Conservation (phyloP, 1,284 basidiomycete genomes). For the Rhodofomes roseus region DNA sequence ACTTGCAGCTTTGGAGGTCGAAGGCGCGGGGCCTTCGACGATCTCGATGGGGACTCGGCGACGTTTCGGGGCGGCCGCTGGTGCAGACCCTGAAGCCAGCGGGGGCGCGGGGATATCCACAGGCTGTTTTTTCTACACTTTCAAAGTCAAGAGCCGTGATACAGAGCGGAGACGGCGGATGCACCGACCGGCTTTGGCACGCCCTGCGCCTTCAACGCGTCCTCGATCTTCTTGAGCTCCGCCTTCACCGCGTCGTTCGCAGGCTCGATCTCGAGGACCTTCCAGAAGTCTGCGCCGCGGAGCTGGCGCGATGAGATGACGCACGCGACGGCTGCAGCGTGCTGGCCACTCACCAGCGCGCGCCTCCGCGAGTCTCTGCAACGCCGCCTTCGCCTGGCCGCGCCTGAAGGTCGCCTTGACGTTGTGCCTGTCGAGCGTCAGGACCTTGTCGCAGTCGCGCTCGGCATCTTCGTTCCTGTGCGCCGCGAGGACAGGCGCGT, state of each 20-base stretch:
- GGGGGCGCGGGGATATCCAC: conserved; percentile 14
- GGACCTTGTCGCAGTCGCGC: conserved; percentile 61
- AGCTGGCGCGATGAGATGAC: neutral
- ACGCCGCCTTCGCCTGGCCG: conserved; percentile 57
- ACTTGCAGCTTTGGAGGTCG: conserved; percentile 7
- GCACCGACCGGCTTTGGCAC: conserved; percentile 29
- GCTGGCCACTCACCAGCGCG: conserved; percentile 43
- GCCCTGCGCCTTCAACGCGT: conserved; percentile 29
- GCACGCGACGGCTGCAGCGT: neutral
- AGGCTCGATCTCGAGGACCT: conserved; percentile 54
- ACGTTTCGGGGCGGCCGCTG: conserved; percentile 30
- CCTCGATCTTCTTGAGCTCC: conserved; percentile 48
- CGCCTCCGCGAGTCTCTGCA: conserved; percentile 52
- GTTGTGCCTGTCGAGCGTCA: conserved; percentile 50
- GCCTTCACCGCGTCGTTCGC: conserved; percentile 52
- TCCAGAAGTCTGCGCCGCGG: conserved; percentile 51
- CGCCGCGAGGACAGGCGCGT: no score
- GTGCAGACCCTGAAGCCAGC: conserved; percentile 12
- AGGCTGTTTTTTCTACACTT: conserved; percentile 1
- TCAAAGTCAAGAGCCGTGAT: neutral
- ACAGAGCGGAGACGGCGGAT: neutral
- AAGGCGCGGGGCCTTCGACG: conserved; percentile 37
- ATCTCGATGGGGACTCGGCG: conserved; percentile 71
- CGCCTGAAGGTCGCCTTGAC: conserved; percentile 72
- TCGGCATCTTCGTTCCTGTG: conserved; percentile 74